Base-by-base conservation (phyloP, 768 basidiomycete species). In the Leucocoprinus sp. region DNA sequence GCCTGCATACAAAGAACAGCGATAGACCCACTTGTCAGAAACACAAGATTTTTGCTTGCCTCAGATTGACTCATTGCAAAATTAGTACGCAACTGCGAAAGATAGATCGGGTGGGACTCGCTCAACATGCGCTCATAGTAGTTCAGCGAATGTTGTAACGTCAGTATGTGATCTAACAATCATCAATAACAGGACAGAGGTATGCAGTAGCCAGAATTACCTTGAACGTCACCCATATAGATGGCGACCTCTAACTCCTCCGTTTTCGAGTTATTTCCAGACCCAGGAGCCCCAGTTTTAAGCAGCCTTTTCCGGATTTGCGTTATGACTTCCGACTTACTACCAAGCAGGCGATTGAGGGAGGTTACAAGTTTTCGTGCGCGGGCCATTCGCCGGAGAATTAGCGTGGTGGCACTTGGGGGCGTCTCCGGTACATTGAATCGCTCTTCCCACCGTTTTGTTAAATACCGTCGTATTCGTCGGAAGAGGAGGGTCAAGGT, bases 181-280 rank as follows among this genome's bases (percentile, higher is more conserved):
- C 15, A 50, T 28, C 46, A 47, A 53, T 29, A 53, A 48, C 23
- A 8, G 36, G 47, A 22, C 5, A 18, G 9, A 31, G 26, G 19
- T 14, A 18, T n/a, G n/a, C 3, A 21, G n/a, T 14, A 31, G 6
- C 0, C 48, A 34, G 18, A 54, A 69, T 37, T 52, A 91, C 93
- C 93, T 69, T 93, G 88, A 1, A 97, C 76, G 60, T 97, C 93
- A 18, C 88, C 89, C 66, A 93, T 77, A 58, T 95, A 91, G 2
- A 92, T 85, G 8, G 78, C 82, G 18, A 95, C 76, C 52, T 90
- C 88, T 17, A 72, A 61, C 42, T 79, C 75, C 12, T 80, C 75
- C 3, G 69, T 70, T 41, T 69, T 66, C 3, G 57, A 63, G 12
- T 65, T 63, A 31, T 61, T 63, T 5, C 63, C 65, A 47, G 65